phyloP scores from a whole-genome alignment of 140 eudicot genomes.

The Erigeron philadelphicus region DNA sequence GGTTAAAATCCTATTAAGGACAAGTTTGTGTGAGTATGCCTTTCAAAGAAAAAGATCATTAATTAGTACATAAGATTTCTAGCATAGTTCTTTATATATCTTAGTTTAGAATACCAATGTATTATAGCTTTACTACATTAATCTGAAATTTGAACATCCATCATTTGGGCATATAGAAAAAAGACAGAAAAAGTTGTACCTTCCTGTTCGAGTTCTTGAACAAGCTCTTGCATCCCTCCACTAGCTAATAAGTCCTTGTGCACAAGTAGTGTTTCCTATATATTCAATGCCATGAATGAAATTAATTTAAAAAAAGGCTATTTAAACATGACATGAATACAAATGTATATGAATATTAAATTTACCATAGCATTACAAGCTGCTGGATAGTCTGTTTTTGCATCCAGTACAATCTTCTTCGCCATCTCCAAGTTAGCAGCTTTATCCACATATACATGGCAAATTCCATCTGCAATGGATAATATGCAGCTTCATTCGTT shows the following conservation, averaged over 20 bases:
- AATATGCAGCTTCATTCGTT: neutral
- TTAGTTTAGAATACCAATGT: neutral
- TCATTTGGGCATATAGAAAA: neutral
- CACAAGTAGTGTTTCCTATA: slow-evolving; percentile 84
- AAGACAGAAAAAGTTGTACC: slow-evolving; percentile 32
- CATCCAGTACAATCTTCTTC: slow-evolving; percentile 59
- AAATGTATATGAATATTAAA: neutral
- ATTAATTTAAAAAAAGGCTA: neutral
- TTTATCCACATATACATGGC: slow-evolving; percentile 82
- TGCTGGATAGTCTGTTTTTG: slow-evolving; percentile 86
- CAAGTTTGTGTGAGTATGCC: too few relatives aligned
- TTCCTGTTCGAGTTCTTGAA: slow-evolving; percentile 53
- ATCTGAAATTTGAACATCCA: slow-evolving; percentile 10
- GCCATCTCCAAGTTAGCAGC: slow-evolving; percentile 88
- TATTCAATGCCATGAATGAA: slow-evolving; percentile 1
- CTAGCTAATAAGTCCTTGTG: slow-evolving; percentile 58
- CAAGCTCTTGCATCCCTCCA: slow-evolving; percentile 56
- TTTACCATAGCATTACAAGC: slow-evolving; percentile 95
- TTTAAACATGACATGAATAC: slow-evolving; percentile 9
- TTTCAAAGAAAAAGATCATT: neutral
- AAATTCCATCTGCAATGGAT: slow-evolving; percentile 72
- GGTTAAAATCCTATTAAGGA: too few relatives aligned
- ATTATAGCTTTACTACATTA: neutral
- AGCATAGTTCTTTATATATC: slow-evolving; percentile 11
- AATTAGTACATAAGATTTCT: slow-evolving; percentile 14